Base-by-base conservation (phyloP, 192 early-diverging fungal genomes). In the Backusella circina region DNA sequence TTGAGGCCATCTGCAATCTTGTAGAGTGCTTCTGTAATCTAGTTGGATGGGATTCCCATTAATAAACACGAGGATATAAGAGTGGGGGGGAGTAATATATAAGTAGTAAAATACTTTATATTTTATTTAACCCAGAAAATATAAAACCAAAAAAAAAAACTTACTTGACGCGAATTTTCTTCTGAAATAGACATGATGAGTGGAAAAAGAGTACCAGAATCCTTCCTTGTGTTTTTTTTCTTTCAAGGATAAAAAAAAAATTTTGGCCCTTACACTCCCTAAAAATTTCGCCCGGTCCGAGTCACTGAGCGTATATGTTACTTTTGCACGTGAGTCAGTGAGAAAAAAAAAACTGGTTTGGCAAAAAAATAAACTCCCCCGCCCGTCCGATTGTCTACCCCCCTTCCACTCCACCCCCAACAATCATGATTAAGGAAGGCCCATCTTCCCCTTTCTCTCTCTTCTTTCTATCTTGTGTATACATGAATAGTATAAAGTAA, bases 101-200 rank as follows among this genome's bases (percentile, higher is more conserved):
- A 28, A 61, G 21, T 23, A 61, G 54, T 61, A 28, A 28, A 26
- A 26, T 13, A 61, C 23, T 4, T 3, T 61, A 12, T 13, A 28
- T 61, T 61, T 51, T 51, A 21, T 18, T 51, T 28, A 10, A 3
- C 23, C 54, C 54, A 28, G 21, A 23, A 61, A 61, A 23, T 28
- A 61, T 28, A 28, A 28, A 28, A 21, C 21, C 21, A 26, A 23
- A 21, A 61, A 61, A 57, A 10, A 28, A 10, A 23, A 57, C 51
- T 57, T 57, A 57, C 51, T 57, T 57, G 51, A 57, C 51, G 51
- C 51, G 51, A 57, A 57, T 26, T 57, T 57, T 57, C 51, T 57
- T 28, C 51, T 26, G 54, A 26, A 26, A 57, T 57, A 57, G 54
- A 26, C 54, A 57, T 61, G 26, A 26, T 61, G 26, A 61, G 54